Percentiles rank a stretch among this genome's conserved stretches.
Conservation (phyloP, 2,329 filamentous ascomycete genomes). For the Rugonectria rugulosa region DNA sequence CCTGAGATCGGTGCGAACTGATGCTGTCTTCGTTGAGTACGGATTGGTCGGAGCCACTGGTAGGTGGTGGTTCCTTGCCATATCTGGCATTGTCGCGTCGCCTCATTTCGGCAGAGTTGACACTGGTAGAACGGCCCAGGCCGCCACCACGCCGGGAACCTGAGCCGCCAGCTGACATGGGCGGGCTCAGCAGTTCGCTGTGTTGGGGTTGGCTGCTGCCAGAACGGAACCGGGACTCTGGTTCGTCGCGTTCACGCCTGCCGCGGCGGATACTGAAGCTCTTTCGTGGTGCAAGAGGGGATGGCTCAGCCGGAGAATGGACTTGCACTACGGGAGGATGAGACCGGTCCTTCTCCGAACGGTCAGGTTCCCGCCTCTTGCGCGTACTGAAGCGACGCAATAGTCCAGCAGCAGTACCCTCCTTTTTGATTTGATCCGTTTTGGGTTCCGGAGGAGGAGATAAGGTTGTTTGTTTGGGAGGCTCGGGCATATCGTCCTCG, state of each 20-base stretch:
- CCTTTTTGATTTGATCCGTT: constrained; percentile 75
- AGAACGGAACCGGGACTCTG: constrained; percentile 56
- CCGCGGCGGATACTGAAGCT: constrained; percentile 83
- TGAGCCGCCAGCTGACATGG: constrained; percentile 65
- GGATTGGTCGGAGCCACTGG: constrained; percentile 82
- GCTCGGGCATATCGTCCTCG: constrained; percentile 86
- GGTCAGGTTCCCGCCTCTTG: constrained; percentile 72
- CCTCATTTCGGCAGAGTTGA: constrained; percentile 85
- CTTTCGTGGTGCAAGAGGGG: constrained; percentile 72
- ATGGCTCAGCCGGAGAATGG: constrained; percentile 75
- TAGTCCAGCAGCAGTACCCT: constrained; percentile 84
- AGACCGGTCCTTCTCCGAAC: constrained; percentile 68
- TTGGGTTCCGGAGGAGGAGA: constrained; percentile 60
- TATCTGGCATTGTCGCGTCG: constrained; percentile 61
- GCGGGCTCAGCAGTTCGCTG: constrained; percentile 79
- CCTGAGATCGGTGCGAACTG: constrained; percentile 59
- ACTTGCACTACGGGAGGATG: constrained; percentile 78
- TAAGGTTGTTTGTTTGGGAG: constrained; percentile 36
- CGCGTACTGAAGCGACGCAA: constrained; percentile 91
- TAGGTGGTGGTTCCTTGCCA: constrained; percentile 72
- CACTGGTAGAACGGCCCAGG: constrained; percentile 86
- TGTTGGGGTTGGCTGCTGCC: constrained; percentile 76
- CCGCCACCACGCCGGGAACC: constrained; percentile 68
- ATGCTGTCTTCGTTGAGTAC: constrained; percentile 61
- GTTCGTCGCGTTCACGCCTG: constrained; percentile 62